Evolutionary conservation across 2,329 filamentous ascomycete species (phyloP), one percentile per base, ranked within the genome.

Genomic region (Rhytidhysteron rufulum): DNA sequence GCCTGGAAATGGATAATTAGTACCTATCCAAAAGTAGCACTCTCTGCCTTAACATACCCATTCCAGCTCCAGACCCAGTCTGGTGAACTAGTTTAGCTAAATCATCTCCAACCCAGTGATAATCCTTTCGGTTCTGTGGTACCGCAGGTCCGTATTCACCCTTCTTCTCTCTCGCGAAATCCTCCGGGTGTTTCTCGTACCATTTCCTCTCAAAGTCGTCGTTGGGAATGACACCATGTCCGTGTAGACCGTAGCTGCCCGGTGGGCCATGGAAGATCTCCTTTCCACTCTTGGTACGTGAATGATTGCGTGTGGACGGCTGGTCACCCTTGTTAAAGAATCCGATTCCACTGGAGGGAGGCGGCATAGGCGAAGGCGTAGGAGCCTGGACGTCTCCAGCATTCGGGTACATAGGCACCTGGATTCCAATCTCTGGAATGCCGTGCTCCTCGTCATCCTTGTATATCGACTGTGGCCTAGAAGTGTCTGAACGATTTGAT

Each of bases 301-400:
- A 61, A 42, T 74, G 70, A 47, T 76, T 71, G 58, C 90, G 86
- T 45, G 47, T 40, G 4, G 43, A 81, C 67, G 49, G 72, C 75
- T 45, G 73, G 72, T 51, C 66, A 49, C 45, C 65, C 60, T 60
- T 74, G 58, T 79, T 74, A 58, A 73, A 74, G 57, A 75, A 78
- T 24, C 74, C 74, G 54, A 77, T 65, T 29, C 71, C 71, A 25
- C 68, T 54, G 30, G 62, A 47, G 62, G 62, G 58, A 34, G 63
- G 56, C 13, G 19, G 59, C 56, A 43, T 67, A 71, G 7, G 84
- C 2, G 82, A 79, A 1, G 90, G 89, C 2, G 90, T 93, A 2
- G 93, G 93, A 11, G 93, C 93, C 69, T 98, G 93, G 8, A 97
- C 93, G 62, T 97, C 91, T 46, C 93, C 93, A 31, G 93, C 87